phyloP scores from a whole-genome alignment of 345 rosid genomes.

The Euclidium syriacum region DNA sequence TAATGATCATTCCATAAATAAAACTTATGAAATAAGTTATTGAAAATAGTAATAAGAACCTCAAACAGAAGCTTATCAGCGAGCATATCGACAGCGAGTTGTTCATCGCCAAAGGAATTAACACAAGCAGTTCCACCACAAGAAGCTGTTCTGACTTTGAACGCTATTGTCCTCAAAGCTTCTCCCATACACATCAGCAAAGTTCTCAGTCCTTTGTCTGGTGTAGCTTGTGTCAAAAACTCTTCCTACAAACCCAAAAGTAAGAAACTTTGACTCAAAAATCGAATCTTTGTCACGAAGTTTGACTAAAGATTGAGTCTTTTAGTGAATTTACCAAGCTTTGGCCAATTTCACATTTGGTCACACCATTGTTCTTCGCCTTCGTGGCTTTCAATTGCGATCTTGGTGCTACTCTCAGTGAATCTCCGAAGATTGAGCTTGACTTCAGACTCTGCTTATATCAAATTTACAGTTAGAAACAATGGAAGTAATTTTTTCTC shows the following conservation, averaged over 20 bases:
- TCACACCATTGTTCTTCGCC: slow-evolving; percentile 51
- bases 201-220: slow-evolving; percentile 74
- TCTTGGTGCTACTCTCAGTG: slow-evolving; percentile 50
- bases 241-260: slow-evolving; percentile 57
- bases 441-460: slow-evolving; percentile 37
- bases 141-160: slow-evolving; percentile 94
- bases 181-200: slow-evolving; percentile 91
- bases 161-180: slow-evolving; percentile 83
- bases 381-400: slow-evolving; percentile 46
- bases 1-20: background rate
- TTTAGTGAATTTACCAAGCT: slow-evolving; percentile 69
- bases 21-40: background rate
- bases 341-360: slow-evolving; percentile 89
- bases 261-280: background rate
- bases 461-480: background rate
- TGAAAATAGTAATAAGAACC: slow-evolving; percentile 33
- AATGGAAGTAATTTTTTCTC: background rate
- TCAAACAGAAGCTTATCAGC: slow-evolving; percentile 93
- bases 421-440: slow-evolving; percentile 69
- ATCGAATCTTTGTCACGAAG: background rate
- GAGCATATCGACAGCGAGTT: slow-evolving; percentile 95
- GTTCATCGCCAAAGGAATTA: slow-evolving; percentile 92
- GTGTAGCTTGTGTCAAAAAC: slow-evolving; percentile 73
- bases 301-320: background rate
- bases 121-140: slow-evolving; percentile 97